These are phyloP conservation scores for Periconia sp. DNA, from an alignment of 2,329 filamentous ascomycete genomes.

Conservation along the genomic window DNA sequence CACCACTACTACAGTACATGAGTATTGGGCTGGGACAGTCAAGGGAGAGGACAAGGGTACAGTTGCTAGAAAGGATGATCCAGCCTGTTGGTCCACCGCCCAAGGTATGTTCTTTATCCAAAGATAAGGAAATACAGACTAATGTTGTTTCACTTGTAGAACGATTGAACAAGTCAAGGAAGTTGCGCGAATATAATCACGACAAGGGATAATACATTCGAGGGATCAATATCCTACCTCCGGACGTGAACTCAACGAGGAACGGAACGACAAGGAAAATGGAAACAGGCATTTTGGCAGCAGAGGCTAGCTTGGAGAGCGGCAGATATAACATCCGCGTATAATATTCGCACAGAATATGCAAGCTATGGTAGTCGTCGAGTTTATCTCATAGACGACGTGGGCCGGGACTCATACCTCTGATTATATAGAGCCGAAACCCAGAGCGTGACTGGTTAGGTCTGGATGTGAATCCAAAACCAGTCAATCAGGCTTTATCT, in stretches of 20 bases:
- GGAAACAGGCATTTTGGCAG: no score
- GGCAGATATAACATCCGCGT: no score
- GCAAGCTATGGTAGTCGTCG: background rate
- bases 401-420: background rate
- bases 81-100: slow-evolving; percentile 67
- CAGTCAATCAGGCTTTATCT: background rate
- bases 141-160: background rate
- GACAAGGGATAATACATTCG: slow-evolving; percentile 13
- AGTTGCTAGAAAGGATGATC: slow-evolving; percentile 76
- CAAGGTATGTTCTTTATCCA: slow-evolving; percentile 49
- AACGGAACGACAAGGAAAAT: no score
- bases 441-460: background rate
- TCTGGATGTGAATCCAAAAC: background rate
- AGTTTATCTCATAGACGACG: background rate
- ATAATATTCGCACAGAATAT: background rate
- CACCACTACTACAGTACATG: slow-evolving; percentile 85
- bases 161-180: background rate
- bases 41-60: slow-evolving; percentile 74
- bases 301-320: no score
- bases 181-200: slow-evolving; percentile 9
- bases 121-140: background rate
- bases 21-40: slow-evolving; percentile 85
- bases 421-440: background rate
- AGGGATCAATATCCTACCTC: no score
- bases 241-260: no score